Conservation (phyloP, 106 monocot species). For the Dioscorea alata region DNA sequence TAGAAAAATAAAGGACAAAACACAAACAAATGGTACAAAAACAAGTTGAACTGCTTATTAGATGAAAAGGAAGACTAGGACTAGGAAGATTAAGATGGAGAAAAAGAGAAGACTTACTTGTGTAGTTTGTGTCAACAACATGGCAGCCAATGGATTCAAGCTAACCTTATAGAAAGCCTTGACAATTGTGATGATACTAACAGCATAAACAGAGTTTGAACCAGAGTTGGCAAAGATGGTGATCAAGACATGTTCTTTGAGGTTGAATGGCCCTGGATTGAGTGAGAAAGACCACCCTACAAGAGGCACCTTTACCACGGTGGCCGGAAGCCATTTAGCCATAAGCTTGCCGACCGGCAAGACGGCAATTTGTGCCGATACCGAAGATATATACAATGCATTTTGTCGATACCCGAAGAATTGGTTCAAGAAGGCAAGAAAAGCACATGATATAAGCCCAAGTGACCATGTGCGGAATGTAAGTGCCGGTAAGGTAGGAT, state of each 20-base stretch:
- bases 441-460: neutral
- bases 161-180: constrained; percentile 1
- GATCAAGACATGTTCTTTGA: constrained; percentile 10
- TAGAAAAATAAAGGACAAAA: too few species aligned
- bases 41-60: too few species aligned
- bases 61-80: too few species aligned
- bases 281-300: neutral
- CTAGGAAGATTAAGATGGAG: too few species aligned
- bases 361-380: constrained; percentile 1
- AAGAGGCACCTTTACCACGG: neutral
- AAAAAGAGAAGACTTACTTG: neutral
- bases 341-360: neutral
- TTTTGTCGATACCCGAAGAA: constrained; percentile 12
- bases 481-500: neutral
- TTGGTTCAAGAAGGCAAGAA: constrained; percentile 7
- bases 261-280: constrained; percentile 9
- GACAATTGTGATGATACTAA: neutral
- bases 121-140: constrained; percentile 2
- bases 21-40: too few species aligned
- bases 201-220: neutral
- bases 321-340: constrained; percentile 1
- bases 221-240: constrained; percentile 9
- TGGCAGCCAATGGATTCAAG: neutral
- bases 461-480: constrained; percentile 7
- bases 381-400: neutral